Conservation (phyloP, 2,329 filamentous ascomycete genomes). For the Cladosporium halotolerans region DNA sequence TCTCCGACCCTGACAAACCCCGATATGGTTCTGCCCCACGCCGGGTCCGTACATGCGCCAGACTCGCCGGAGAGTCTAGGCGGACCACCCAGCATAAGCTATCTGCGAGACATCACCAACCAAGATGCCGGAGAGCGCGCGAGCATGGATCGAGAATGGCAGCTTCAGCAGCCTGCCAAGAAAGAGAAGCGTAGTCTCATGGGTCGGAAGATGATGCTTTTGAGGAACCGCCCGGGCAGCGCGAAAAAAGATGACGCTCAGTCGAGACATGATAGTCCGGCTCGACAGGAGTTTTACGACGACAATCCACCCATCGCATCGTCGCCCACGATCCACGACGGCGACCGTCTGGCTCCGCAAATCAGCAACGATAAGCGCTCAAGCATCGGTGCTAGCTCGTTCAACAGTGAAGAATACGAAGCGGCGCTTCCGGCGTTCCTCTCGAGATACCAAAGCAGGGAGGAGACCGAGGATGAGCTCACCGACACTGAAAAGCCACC, state of each 20-base stretch:
- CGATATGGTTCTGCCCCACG: conserved; percentile 81
- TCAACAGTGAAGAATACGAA: conserved; percentile 38
- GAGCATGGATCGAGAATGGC: conserved; percentile 6
- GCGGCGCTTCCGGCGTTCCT: conserved; percentile 33
- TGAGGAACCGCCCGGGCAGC: conserved; percentile 24
- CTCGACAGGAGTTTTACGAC: conserved; percentile 7
- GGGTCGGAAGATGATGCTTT: conserved; percentile 28
- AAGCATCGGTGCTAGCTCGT: conserved; percentile 33
- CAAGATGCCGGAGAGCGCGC: conserved; percentile 5
- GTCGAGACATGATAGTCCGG: conserved; percentile 1
- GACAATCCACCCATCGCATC: conserved; percentile 15
- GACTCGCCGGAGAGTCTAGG: conserved; percentile 18
- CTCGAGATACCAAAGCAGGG: conserved; percentile 21
- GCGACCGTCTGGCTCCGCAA: conserved; percentile 22
- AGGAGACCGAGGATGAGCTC: conserved; percentile 22
- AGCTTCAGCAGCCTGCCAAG: conserved; percentile 8
- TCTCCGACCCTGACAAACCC: conserved; percentile 89
- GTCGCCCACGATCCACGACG: conserved; percentile 27
- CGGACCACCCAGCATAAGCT: conserved; percentile 26
- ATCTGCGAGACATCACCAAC: conserved; percentile 19
- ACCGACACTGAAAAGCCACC: conserved; percentile 32
- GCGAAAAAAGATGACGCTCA: not conserved
- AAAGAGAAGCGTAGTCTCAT: conserved; percentile 27
- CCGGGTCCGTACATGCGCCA: conserved; percentile 25
- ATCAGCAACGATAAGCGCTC: conserved; percentile 13